Conservation (phyloP, 306 rosid species). For the Elaeagnus macrophylla region DNA sequence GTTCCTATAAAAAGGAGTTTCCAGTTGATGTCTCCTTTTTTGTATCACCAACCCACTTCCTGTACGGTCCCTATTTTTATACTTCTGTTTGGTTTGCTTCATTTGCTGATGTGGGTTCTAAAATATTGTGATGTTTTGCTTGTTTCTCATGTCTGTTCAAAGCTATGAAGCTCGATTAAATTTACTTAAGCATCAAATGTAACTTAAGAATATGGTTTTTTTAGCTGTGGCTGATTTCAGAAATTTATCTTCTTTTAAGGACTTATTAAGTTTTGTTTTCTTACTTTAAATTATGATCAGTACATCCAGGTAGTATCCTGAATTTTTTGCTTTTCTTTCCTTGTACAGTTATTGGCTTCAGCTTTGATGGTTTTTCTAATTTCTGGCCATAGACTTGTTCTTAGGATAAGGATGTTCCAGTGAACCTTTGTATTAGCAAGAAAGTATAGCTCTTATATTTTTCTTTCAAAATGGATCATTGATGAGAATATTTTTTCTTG, state of each 20-base stretch:
- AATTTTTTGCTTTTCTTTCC: not conserved
- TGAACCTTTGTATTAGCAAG: not conserved
- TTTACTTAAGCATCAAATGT: too few species aligned
- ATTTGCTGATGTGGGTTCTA: not conserved
- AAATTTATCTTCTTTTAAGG: too few species aligned
- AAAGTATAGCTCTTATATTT: not conserved
- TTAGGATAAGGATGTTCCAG: not conserved
- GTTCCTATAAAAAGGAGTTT: conserved; percentile 51
- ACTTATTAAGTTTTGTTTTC: too few species aligned
- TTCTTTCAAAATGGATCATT: not conserved
- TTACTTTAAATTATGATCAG: too few species aligned
- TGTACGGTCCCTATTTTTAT: not conserved
- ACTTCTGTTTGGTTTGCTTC: not conserved
- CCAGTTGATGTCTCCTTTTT: conserved; percentile 38
- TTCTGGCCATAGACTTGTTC: too few species aligned
- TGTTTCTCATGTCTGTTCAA: too few species aligned
- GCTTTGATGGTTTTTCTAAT: not conserved
- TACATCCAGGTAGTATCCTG: too few species aligned
- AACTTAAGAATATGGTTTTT: too few species aligned
- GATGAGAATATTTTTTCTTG: not conserved
- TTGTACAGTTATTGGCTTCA: conserved; percentile 1
- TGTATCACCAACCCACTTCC: conserved; percentile 44
- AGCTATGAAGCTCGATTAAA: too few species aligned
- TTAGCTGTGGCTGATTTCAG: too few species aligned
- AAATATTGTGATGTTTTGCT: too few species aligned